Conservation (phyloP, 106 monocot genomes). For the Platanthera zijinensis region DNA sequence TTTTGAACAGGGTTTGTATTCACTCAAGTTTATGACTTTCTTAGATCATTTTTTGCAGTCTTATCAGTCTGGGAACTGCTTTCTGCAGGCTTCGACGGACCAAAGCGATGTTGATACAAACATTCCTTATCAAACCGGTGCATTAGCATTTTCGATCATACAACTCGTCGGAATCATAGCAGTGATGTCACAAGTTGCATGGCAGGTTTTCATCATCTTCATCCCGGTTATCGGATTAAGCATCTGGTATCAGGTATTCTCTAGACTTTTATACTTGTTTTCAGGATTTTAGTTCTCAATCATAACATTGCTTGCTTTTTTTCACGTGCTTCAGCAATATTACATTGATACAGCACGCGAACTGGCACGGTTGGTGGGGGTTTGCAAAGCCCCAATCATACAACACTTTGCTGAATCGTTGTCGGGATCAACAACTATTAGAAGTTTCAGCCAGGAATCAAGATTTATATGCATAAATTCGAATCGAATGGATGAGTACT, state of each 20-base stretch:
- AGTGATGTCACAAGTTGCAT: slow-evolving; percentile 89
- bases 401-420: slow-evolving; percentile 78
- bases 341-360: slow-evolving; percentile 71
- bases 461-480: slow-evolving; percentile 46
- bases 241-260: slow-evolving; percentile 80
- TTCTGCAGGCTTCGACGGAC: slow-evolving; percentile 72
- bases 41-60: background rate
- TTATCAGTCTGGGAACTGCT: background rate
- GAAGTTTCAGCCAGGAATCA: slow-evolving; percentile 59
- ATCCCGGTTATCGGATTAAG: slow-evolving; percentile 58
- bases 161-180: slow-evolving; percentile 70
- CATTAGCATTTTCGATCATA: slow-evolving; percentile 64
- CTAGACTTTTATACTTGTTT: background rate
- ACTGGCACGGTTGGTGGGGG: slow-evolving; percentile 51
- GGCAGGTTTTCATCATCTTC: slow-evolving; percentile 82
- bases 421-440: slow-evolving; percentile 58
- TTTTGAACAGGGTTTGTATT: slow-evolving; percentile 67
- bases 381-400: slow-evolving; percentile 75
- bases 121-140: slow-evolving; percentile 40
- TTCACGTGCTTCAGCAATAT: slow-evolving; percentile 39
- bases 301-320: background rate
- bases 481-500: slow-evolving; percentile 39
- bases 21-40: background rate
- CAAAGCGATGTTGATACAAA: slow-evolving; percentile 55
- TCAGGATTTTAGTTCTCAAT: background rate